These are phyloP conservation scores for Carpinus viminea DNA, from an alignment of 306 rosid species.

Conservation along the genomic window DNA sequence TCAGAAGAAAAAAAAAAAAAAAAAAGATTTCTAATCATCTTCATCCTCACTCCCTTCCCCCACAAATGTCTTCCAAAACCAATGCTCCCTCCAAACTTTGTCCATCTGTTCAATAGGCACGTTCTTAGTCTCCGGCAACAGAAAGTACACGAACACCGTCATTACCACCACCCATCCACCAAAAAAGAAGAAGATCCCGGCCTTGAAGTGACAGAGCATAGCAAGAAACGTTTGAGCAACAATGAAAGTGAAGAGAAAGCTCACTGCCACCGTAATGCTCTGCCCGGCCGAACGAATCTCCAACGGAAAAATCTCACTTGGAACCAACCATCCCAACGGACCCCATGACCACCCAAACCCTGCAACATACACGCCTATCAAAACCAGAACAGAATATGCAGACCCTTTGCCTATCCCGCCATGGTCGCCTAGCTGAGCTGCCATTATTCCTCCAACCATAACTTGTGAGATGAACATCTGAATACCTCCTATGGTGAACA, in stretches of 20 bases:
- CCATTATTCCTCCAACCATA: conserved; percentile 2
- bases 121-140: conserved; percentile 24
- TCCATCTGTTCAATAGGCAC: conserved; percentile 24
- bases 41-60: background rate
- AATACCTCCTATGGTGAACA: conserved; percentile 15
- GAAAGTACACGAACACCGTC: conserved; percentile 3
- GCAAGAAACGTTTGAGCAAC: conserved; percentile 18
- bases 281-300: conserved; percentile 24
- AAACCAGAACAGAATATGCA: background rate
- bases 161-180: conserved; percentile 23
- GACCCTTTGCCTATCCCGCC: conserved; percentile 17
- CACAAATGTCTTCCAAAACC: conserved; percentile 23
- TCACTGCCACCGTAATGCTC: conserved; percentile 13
- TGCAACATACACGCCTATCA: conserved; percentile 19
- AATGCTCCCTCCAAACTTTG: conserved; percentile 14
- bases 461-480: conserved; percentile 17
- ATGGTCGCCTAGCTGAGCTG: conserved; percentile 8
- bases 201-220: conserved; percentile 15
- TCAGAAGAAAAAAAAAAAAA: no score
- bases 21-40: background rate
- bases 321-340: conserved; percentile 10
- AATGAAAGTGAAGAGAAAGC: conserved; percentile 20
- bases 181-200: conserved; percentile 18
- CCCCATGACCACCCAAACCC: conserved; percentile 30
- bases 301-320: conserved; percentile 25